phyloP scores from a whole-genome alignment of 2,329 filamentous ascomycete genomes.

The Pseudocercospora macadamiae region DNA sequence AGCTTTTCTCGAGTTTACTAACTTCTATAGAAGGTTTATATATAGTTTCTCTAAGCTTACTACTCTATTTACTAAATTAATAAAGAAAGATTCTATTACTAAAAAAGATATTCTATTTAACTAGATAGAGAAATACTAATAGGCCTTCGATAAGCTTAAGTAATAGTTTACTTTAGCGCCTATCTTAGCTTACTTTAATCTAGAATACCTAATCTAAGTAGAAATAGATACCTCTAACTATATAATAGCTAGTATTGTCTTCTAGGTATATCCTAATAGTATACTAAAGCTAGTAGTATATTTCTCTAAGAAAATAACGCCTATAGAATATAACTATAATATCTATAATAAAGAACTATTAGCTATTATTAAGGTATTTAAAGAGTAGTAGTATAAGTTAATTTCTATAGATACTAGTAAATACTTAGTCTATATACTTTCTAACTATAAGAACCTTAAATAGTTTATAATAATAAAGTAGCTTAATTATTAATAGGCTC shows the following conservation, averaged over 20 bases:
- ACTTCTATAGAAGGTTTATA: too few relatives aligned
- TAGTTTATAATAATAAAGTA: too few relatives aligned
- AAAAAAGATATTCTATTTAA: not conserved
- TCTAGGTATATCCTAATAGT: not conserved
- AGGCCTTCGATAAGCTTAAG: not conserved
- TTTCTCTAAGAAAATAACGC: too few relatives aligned
- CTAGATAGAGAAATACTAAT: not conserved
- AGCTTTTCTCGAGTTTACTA: too few relatives aligned
- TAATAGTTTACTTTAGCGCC: not conserved
- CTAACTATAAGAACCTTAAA: too few relatives aligned
- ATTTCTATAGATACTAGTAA: too few relatives aligned
- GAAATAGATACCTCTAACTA: not conserved
- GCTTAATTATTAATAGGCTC: not conserved
- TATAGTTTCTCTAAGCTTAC: too few relatives aligned
- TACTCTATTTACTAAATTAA: not conserved
- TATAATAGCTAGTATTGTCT: not conserved
- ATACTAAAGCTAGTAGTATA: not conserved
- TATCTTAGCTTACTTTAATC: not conserved
- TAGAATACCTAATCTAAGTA: not conserved
- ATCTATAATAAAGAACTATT: too few relatives aligned
- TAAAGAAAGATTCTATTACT: not conserved
- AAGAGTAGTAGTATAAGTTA: not conserved
- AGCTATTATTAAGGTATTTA: too few relatives aligned
- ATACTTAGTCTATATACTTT: too few relatives aligned
- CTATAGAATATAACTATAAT: too few relatives aligned